Evolutionary conservation across 75 land plant species (phyloP).

Genomic region (Picea sitchensis): DNA sequence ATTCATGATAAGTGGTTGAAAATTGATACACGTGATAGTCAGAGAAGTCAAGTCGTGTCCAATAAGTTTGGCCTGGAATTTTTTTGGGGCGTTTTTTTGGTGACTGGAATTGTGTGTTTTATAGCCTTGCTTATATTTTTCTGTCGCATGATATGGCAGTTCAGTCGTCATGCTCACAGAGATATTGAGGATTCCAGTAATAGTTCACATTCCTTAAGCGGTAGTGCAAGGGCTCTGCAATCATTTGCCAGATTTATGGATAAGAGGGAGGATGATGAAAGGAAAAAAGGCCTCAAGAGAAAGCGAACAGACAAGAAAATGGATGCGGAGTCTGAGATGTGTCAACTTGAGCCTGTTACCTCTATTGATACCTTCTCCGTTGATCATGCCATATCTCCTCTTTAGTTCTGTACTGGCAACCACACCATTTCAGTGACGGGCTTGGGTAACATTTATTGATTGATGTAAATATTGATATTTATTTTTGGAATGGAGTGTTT

Average conservation of each 20-base stretch:
- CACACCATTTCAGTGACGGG: too few species aligned
- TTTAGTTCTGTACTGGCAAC: too few species aligned
- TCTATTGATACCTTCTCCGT: too few species aligned
- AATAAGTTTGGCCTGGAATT: conserved; percentile 50
- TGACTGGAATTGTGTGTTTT: conserved; percentile 62
- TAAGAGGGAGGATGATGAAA: conserved; percentile 32
- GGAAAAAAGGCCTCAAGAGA: not conserved
- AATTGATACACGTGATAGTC: conserved; percentile 24
- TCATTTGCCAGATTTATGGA: conserved; percentile 42
- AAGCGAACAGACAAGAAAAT: not conserved
- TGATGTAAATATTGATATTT: too few species aligned
- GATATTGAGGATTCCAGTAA: not conserved
- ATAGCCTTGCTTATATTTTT: conserved; percentile 56
- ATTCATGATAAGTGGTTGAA: conserved; percentile 75
- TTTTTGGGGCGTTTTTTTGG: conserved; percentile 80
- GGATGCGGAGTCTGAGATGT: too few species aligned
- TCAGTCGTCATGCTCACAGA: not conserved
- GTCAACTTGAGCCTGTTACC: too few species aligned
- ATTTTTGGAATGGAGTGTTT: too few species aligned
- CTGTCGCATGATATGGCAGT: conserved; percentile 25
- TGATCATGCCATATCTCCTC: too few species aligned
- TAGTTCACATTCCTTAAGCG: not conserved
- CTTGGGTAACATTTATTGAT: too few species aligned
- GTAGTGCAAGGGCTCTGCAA: conserved; percentile 20
- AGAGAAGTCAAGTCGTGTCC: conserved; percentile 31